Percentiles rank a stretch among this genome's conserved stretches.
Evolutionary conservation across 2,329 filamentous ascomycete species (phyloP).

Genomic region (Calonectria leucothoes): DNA sequence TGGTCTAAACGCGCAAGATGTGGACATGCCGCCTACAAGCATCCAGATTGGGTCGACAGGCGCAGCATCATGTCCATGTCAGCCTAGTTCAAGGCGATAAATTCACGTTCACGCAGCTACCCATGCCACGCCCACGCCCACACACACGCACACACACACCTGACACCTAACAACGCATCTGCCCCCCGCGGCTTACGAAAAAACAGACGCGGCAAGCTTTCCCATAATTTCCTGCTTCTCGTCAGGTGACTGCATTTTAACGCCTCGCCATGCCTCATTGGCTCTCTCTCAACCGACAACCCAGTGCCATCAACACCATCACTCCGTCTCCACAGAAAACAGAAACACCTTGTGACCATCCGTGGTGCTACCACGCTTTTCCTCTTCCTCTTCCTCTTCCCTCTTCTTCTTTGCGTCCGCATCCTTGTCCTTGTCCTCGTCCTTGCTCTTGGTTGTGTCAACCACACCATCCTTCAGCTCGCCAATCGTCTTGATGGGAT

Average conservation of each 20-base stretch:
- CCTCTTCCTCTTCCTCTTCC: conserved; percentile 30
- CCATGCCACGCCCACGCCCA: background rate
- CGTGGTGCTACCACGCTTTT: conserved; percentile 26
- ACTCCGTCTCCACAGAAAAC: conserved; percentile 47
- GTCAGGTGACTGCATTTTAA: background rate
- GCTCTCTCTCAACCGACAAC: background rate
- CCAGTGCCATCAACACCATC: background rate
- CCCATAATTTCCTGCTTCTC: background rate
- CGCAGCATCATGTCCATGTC: conserved; percentile 6
- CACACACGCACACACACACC: background rate
- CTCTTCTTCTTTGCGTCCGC: conserved; percentile 24
- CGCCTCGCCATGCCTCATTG: background rate
- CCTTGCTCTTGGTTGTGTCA: conserved; percentile 47
- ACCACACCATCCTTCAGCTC: conserved; percentile 52
- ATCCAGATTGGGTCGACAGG: conserved; percentile 9
- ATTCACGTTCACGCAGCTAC: conserved; percentile 12
- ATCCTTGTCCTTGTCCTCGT: conserved; percentile 40
- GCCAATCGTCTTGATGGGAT: conserved; percentile 54
- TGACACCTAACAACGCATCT: background rate
- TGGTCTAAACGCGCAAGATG: background rate
- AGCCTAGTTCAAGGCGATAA: conserved; percentile 7
- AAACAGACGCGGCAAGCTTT: conserved; percentile 1
- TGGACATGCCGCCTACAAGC: background rate
- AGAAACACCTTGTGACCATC: conserved; percentile 46
- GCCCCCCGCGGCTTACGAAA: background rate